Conservation (phyloP, 140 eudicot genomes). For the Anethum foeniculum region DNA sequence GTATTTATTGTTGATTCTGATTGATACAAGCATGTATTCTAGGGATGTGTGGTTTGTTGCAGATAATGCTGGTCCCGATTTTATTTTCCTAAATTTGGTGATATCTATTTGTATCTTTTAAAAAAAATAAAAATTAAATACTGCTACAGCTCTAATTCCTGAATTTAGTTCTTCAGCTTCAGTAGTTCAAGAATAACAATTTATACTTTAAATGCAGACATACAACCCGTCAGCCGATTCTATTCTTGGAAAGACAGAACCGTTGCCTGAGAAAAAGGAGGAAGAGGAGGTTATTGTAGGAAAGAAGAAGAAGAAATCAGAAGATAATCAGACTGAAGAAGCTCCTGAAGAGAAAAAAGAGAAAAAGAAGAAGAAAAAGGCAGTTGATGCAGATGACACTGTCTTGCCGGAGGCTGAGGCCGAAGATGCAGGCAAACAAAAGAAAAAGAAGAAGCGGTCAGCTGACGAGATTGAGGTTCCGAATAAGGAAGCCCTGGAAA, state of each 20-base stretch:
- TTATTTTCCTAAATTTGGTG: not conserved
- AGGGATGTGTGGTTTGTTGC: not conserved
- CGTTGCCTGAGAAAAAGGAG: slow-evolving; percentile 24
- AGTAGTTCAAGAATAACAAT: not conserved
- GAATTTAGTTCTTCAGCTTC: not conserved
- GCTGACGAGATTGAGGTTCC: slow-evolving; percentile 22
- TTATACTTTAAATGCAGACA: slow-evolving; percentile 22
- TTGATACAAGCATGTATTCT: not conserved
- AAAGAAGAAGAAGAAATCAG: slow-evolving; percentile 13
- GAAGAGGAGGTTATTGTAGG: not conserved
- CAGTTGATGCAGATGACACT: slow-evolving; percentile 14
- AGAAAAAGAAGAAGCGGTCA: slow-evolving; percentile 20
- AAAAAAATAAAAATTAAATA: not conserved
- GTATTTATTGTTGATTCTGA: not conserved
- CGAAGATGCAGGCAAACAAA: slow-evolving; percentile 24
- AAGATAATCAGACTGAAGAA: not conserved
- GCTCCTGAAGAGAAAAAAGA: slow-evolving; percentile 24
- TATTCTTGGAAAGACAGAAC: slow-evolving; percentile 42
- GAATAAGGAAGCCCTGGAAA: slow-evolving; percentile 18
- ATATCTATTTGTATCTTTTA: not conserved
- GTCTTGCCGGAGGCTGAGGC: not conserved
- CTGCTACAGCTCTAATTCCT: not conserved
- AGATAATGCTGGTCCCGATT: not conserved
- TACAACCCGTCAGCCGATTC: slow-evolving; percentile 55
- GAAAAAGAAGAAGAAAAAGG: slow-evolving; percentile 34